Base-by-base conservation (phyloP, 208 protist genomes). In the Leishmania arabica region DNA sequence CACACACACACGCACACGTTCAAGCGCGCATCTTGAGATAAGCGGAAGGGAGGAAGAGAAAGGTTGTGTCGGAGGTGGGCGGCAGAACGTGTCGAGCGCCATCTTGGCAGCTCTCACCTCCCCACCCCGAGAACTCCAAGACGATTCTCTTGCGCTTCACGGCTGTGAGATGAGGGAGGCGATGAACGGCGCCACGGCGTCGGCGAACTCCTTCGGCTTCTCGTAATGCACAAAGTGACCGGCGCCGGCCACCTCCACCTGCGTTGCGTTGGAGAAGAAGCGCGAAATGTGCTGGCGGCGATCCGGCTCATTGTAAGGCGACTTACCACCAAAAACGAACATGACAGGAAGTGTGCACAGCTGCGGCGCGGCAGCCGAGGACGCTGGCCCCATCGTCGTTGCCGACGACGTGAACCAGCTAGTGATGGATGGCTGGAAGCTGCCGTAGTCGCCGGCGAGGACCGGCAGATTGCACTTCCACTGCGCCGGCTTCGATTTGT, bases 151-250 rank as follows among this genome's bases (percentile, higher is more conserved):
- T 27, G 42, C 13, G 60, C 34, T 24, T 76, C 31, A 66, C 42
- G n/a, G 34, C 21, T 65, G 49, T 47, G 11, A 27, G 21, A 65
- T 45, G 40, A 82, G 82, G 1, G 78, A 62, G 13, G 77, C 82
- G 24, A 97, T 86, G 79, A 97, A 97, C 4, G 94, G 92, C 24
- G 83, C 88, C 47, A 94, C 89, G 5, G 77, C 83, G 6, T 93
- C 86, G 19, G 93, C 60, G 78, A 97, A 97, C 27, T 88, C 94
- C 2, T 81, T 84, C 49, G 89, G 86, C 70, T 94, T 95, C 76
- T 97, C 94, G 76, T 95, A 95, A 75, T 97, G 94, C 60, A 96
- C 90, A 90, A 95, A 97, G 82, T 97, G 94, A 0, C 91, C 92
- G 2, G 92, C 89, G 34, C 89, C 93, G 13, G 64, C 64, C 54